Evolutionary conservation across 371 early-diverging fungal species (phyloP), one percentile per base, ranked within the genome.

Genomic region (Synchytrium microbalum): DNA sequence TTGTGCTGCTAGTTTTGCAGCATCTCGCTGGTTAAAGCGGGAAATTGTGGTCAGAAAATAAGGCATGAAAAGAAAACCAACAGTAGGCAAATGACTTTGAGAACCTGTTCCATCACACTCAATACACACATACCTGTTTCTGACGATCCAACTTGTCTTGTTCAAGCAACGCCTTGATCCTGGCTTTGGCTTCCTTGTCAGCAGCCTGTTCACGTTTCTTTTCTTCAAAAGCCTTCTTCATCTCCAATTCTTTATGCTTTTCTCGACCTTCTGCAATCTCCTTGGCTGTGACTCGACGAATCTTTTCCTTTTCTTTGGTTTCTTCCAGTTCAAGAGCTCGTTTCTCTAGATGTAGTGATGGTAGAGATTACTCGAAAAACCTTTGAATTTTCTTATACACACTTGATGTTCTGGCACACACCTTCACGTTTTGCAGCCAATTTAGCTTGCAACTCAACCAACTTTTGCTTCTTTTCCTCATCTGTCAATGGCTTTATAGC

Each of bases 121-220:
- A 38, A 13, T 64, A 10, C 32, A 58, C 33, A 58, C 16, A 62
- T 59, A 67, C 66, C 75, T 79, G 72, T 14, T 84, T 84, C 13
- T 64, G 32, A 14, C 77, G 26, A 25, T 88, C 92, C 24, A 72
- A 76, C 73, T 88, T 91, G 68, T 93, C 93, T 30, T 79, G 81
- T 68, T 93, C 93, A 65, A 95, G 90, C 72, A 89, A 87, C n/a
- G 85, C 84, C 74, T 86, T 87, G 64, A 94, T 88, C 61, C 84
- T 81, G 29, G 80, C 85, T 54, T 83, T 86, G 13, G 93, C 93
- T 27, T 79, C 28, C 59, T 77, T 82, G 10, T 93, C 94, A 27
- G 82, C 83, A 61, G 88, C 90, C 75, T 92, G 90, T 67, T 92
- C 91, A 51, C 81, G 76, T 68, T 81, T 84, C 74, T 89, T 88